Evolutionary conservation across 768 basidiomycete genomes (phyloP).

Genomic region (Chiua virens): DNA sequence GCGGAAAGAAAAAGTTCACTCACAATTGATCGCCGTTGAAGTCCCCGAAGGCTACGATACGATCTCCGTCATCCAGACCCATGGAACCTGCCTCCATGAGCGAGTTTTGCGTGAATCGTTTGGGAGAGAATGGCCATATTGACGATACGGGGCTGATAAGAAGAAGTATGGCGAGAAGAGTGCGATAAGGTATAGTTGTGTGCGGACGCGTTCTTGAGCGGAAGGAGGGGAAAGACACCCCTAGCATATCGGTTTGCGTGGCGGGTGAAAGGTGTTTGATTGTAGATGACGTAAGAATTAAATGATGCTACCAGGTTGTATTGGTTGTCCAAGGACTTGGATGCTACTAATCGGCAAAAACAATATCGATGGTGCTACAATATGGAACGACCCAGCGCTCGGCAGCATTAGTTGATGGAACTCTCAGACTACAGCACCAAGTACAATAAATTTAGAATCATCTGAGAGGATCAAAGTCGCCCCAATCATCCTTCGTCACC

Average conservation of each 20-base stretch:
- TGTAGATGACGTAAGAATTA: too few species aligned
- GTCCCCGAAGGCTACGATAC: slow-evolving; percentile 89
- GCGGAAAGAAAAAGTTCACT: slow-evolving; percentile 28
- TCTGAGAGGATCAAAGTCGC: slow-evolving; percentile 72
- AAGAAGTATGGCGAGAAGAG: slow-evolving; percentile 16
- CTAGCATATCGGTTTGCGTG: slow-evolving; percentile 10
- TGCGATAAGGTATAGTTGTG: neutral
- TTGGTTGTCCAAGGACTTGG: too few species aligned
- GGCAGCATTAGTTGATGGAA: too few species aligned
- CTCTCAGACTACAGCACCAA: too few species aligned
- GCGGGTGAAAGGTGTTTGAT: neutral
- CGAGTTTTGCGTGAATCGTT: slow-evolving; percentile 80
- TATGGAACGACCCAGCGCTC: too few species aligned
- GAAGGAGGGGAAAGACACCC: neutral
- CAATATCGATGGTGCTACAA: too few species aligned
- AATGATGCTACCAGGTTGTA: too few species aligned
- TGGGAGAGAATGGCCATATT: slow-evolving; percentile 86
- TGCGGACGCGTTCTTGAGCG: neutral
- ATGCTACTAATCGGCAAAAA: too few species aligned
- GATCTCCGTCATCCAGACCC: slow-evolving; percentile 69
- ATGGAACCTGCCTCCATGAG: slow-evolving; percentile 78
- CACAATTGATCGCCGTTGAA: slow-evolving; percentile 96
- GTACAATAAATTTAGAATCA: slow-evolving; percentile 16
- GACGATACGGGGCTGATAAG: slow-evolving; percentile 27
- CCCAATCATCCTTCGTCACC: slow-evolving; percentile 68